phyloP scores from a whole-genome alignment of 306 rosid species.

The Boehmeria nivea region DNA sequence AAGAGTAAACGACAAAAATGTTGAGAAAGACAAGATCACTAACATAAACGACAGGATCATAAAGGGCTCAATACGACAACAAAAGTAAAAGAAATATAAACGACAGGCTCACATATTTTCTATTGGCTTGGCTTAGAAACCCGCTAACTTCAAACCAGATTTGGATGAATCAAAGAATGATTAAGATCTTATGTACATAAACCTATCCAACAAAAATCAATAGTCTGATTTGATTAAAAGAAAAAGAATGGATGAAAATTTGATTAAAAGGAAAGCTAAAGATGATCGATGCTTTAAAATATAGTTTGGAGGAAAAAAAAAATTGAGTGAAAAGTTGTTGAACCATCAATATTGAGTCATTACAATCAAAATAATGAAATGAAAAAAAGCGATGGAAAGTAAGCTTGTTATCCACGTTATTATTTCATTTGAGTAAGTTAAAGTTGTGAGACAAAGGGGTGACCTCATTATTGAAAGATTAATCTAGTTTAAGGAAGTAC shows the following conservation, averaged over 20 bases:
- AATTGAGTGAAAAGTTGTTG: too few species aligned
- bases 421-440: background rate
- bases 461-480: constrained; percentile 26
- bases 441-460: constrained; percentile 24
- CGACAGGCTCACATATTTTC: too few species aligned
- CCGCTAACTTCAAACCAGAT: too few species aligned
- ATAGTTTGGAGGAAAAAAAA: background rate
- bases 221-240: background rate
- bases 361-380: constrained; percentile 11
- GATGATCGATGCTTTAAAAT: background rate
- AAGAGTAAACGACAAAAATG: too few species aligned
- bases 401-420: constrained; percentile 8
- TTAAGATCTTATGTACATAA: too few species aligned
- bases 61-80: too few species aligned
- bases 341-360: too few species aligned
- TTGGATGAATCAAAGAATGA: too few species aligned
- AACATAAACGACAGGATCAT: too few species aligned
- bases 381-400: background rate
- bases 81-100: too few species aligned
- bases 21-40: too few species aligned
- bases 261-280: background rate
- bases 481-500: constrained; percentile 27
- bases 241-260: background rate
- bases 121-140: too few species aligned
- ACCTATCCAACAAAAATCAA: background rate